These are phyloP conservation scores for Chlorella ohadii DNA, from an alignment of 139 green algal genomes.

Conservation along the genomic window DNA sequence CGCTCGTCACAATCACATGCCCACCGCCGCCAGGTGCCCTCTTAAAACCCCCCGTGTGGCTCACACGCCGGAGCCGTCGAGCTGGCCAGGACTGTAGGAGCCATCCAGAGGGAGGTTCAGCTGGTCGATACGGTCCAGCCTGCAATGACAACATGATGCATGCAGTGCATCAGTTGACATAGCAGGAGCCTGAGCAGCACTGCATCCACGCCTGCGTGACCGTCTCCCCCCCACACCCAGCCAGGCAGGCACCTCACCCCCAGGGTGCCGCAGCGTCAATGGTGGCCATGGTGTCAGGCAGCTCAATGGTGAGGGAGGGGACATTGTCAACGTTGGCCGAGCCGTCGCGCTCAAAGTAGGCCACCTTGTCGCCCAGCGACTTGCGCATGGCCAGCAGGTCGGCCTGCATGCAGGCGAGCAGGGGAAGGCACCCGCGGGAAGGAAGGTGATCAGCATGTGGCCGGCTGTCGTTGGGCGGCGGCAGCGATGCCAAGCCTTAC, in stretches of 20 bases:
- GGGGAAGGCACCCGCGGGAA: too few species aligned
- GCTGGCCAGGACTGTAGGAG: constrained; percentile 35
- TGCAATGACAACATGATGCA: too few species aligned
- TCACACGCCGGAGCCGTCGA: constrained; percentile 47
- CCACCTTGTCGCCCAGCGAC: constrained; percentile 32
- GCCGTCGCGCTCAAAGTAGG: constrained; percentile 64
- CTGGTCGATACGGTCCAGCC: constrained; percentile 74
- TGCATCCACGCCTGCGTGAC: too few species aligned
- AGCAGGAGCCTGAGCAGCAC: too few species aligned
- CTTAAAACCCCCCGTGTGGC: too few species aligned
- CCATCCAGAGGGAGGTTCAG: constrained; percentile 35
- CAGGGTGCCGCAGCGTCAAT: background rate
- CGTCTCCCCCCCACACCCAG: too few species aligned
- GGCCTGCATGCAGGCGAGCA: constrained; percentile 9
- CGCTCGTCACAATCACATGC: too few species aligned
- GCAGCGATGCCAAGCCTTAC: too few species aligned
- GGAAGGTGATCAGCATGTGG: too few species aligned
- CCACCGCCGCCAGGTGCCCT: too few species aligned
- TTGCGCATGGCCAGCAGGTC: constrained; percentile 58
- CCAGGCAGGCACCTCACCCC: constrained; percentile 22
- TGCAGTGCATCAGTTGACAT: too few species aligned
- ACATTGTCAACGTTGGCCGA: constrained; percentile 21
- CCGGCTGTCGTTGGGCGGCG: too few species aligned
- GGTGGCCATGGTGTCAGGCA: background rate
- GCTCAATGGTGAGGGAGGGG: background rate